A percentile compares a stretch with the other conserved stretches of the same genome.
Conservation (phyloP, 768 basidiomycete species). For the Boletus sensibilis region DNA sequence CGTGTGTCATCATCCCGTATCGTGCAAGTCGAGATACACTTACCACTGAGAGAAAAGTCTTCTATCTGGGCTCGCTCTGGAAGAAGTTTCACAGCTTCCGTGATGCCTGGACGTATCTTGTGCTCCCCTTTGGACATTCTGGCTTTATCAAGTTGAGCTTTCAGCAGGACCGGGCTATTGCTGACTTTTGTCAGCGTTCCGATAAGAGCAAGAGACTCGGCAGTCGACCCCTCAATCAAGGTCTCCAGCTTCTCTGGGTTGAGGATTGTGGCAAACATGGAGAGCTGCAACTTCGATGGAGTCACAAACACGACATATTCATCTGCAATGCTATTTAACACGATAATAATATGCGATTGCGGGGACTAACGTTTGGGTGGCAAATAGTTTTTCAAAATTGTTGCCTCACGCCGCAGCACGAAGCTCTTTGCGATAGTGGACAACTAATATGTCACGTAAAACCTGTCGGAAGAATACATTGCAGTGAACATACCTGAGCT, state of each 20-base stretch:
- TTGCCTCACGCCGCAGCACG: slow-evolving; percentile 85
- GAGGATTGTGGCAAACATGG: slow-evolving; percentile 76
- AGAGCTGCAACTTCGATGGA: slow-evolving; percentile 79
- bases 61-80: slow-evolving; percentile 60
- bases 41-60: slow-evolving; percentile 82
- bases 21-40: slow-evolving; percentile 11
- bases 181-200: slow-evolving; percentile 84
- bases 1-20: slow-evolving; percentile 2
- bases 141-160: slow-evolving; percentile 69
- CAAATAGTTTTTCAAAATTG: slow-evolving; percentile 75
- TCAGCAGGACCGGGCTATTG: slow-evolving; percentile 87
- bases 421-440: slow-evolving; percentile 78
- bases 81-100: slow-evolving; percentile 60
- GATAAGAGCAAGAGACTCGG: slow-evolving; percentile 78
- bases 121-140: slow-evolving; percentile 42
- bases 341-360: not conserved
- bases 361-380: slow-evolving; percentile 81
- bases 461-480: not conserved
- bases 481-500: slow-evolving; percentile 54
- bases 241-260: slow-evolving; percentile 66
- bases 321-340: slow-evolving; percentile 45
- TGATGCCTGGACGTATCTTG: slow-evolving; percentile 48
- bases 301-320: slow-evolving; percentile 98
- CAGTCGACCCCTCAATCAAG: slow-evolving; percentile 67
- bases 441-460: slow-evolving; percentile 45